phyloP scores from a whole-genome alignment of 148 eudicot genomes.

The Camellia granthamiana region DNA sequence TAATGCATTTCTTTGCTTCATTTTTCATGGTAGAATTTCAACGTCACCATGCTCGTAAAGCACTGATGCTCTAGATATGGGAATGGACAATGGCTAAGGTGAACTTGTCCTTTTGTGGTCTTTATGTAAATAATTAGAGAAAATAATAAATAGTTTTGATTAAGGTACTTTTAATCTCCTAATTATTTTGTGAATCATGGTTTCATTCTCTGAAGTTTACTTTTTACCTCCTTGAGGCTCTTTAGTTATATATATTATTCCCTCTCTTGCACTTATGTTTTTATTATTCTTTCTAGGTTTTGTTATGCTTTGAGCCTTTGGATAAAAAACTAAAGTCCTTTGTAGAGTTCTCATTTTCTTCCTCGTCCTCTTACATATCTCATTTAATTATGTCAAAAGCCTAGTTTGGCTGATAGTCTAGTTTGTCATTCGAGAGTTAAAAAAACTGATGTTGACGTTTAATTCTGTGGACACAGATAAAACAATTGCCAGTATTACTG shows the following conservation, averaged over 20 bases:
- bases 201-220: not conserved
- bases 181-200: not conserved
- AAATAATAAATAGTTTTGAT: not conserved
- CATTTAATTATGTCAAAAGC: not conserved
- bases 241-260: no score
- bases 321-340: not conserved
- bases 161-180: not conserved
- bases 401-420: not conserved
- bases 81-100: not conserved
- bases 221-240: no score
- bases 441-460: not conserved
- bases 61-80: not conserved
- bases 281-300: not conserved
- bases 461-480: not conserved
- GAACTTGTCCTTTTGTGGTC: not conserved
- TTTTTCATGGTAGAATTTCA: not conserved
- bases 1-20: slow-evolving; percentile 4
- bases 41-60: not conserved
- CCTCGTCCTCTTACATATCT: not conserved
- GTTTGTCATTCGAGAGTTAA: no score
- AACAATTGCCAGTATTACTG: not conserved
- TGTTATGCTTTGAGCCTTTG: not conserved
- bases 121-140: not conserved
- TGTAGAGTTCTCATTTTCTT: not conserved
- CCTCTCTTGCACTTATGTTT: not conserved